Evolutionary conservation across 1,284 basidiomycete species (phyloP).

Genomic region (Cryptococcus sp.): DNA sequence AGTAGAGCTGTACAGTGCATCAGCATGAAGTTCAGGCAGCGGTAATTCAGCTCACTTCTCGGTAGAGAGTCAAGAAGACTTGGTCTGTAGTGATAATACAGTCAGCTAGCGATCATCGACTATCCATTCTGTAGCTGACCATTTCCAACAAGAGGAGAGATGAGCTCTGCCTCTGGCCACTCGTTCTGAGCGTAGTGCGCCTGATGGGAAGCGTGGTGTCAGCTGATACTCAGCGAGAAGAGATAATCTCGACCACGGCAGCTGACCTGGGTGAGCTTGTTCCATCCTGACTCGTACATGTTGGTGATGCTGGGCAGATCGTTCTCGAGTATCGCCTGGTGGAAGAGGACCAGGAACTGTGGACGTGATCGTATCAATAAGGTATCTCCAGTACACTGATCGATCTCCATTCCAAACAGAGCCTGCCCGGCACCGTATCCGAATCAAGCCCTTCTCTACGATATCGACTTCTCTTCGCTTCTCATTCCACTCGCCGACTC

Average conservation of each 20-base stretch:
- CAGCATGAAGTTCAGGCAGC: not conserved
- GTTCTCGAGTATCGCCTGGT: slow-evolving; percentile 75
- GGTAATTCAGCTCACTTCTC: slow-evolving; percentile 83
- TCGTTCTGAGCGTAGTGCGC: slow-evolving; percentile 92
- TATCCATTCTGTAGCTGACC: slow-evolving; percentile 57
- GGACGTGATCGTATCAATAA: not conserved
- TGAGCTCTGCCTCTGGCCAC: slow-evolving; percentile 96
- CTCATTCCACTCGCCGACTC: not conserved
- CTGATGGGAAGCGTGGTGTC: slow-evolving; percentile 56
- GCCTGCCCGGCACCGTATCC: too few relatives aligned
- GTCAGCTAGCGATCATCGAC: not conserved
- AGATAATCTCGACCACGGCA: not conserved
- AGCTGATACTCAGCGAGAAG: not conserved
- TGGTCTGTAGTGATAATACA: slow-evolving; percentile 62
- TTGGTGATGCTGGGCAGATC: slow-evolving; percentile 84
- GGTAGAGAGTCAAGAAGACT: slow-evolving; percentile 93
- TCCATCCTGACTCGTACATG: slow-evolving; percentile 96
- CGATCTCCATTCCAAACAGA: not conserved
- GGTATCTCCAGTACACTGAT: too few relatives aligned
- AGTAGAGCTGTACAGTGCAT: slow-evolving; percentile 36
- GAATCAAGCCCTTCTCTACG: too few relatives aligned
- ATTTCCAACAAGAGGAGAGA: slow-evolving; percentile 90
- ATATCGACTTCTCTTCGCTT: not conserved
- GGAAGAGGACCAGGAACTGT: slow-evolving; percentile 87
- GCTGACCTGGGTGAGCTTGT: slow-evolving; percentile 69